These are phyloP conservation scores for Xylariaceae sp. DNA, from an alignment of 2,329 filamentous ascomycete genomes.

Conservation along the genomic window DNA sequence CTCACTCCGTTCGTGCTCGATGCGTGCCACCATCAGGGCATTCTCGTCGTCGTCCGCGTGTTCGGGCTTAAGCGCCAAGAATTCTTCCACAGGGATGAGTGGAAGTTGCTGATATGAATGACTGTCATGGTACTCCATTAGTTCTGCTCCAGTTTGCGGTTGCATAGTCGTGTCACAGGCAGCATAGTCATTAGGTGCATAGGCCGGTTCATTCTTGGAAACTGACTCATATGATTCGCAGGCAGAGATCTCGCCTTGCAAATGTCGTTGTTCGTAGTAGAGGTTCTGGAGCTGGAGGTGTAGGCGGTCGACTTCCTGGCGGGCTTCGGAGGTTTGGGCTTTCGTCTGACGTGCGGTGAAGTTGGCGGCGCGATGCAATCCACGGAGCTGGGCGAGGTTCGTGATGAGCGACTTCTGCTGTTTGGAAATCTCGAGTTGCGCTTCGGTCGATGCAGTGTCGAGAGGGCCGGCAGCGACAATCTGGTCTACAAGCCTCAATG, in stretches of 20 bases:
- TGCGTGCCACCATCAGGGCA: conserved; percentile 80
- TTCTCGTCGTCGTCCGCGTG: conserved; percentile 68
- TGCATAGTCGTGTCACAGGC: conserved; percentile 5
- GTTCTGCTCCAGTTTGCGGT: conserved; percentile 18
- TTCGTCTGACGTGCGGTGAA: conserved; percentile 82
- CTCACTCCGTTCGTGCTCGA: conserved; percentile 83
- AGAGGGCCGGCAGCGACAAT: conserved; percentile 42
- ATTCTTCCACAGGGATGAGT: conserved; percentile 76
- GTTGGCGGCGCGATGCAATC: conserved; percentile 75
- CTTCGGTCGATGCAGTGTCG: conserved; percentile 41
- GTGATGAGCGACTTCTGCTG: conserved; percentile 77
- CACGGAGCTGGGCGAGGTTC: conserved; percentile 73
- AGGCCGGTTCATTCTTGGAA: background rate
- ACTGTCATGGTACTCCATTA: conserved; percentile 39
- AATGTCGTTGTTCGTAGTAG: conserved; percentile 89
- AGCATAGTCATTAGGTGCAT: background rate
- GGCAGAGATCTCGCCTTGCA: conserved; percentile 82
- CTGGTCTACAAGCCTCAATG: conserved; percentile 57
- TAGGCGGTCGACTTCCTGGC: conserved; percentile 84
- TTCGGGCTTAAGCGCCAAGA: conserved; percentile 70
- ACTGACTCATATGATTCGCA: conserved; percentile 89
- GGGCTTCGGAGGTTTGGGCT: conserved; percentile 74
- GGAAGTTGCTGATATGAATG: conserved; percentile 86
- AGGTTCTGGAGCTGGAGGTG: conserved; percentile 93
- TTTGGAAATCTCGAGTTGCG: conserved; percentile 58